Conservation (phyloP, 1,284 basidiomycete genomes). For the Thecaphora thlaspeos region DNA sequence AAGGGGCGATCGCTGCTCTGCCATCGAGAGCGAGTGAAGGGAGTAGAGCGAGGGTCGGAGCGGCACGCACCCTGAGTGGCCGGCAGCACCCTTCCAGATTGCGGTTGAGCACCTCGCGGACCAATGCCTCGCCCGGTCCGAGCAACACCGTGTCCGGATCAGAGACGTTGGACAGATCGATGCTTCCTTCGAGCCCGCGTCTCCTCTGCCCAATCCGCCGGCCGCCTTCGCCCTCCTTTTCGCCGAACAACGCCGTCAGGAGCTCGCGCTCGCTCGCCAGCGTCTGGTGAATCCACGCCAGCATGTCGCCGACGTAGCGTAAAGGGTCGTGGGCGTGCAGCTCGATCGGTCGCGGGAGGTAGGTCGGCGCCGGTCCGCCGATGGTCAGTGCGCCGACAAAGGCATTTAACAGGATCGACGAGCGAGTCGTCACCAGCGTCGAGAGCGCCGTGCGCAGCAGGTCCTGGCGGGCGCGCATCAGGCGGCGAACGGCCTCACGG, state of each 20-base stretch:
- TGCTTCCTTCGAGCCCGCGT: constrained; percentile 35
- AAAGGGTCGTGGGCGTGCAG: constrained; percentile 94
- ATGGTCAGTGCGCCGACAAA: constrained; percentile 86
- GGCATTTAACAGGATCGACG: constrained; percentile 72
- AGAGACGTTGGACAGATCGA: constrained; percentile 20
- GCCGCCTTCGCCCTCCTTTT: constrained; percentile 61
- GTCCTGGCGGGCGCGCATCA: constrained; percentile 68
- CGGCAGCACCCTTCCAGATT: constrained; percentile 80
- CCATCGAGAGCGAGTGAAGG: no score
- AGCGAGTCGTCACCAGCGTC: constrained; percentile 76
- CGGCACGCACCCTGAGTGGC: constrained; percentile 61
- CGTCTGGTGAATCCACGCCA: constrained; percentile 96
- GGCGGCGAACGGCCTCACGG: constrained; percentile 71
- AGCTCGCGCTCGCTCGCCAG: constrained; percentile 87
- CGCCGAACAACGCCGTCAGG: constrained; percentile 38
- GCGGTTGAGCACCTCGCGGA: constrained; percentile 77
- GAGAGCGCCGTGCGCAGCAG: constrained; percentile 63
- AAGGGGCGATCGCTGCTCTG: no score
- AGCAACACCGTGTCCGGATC: constrained; percentile 11
- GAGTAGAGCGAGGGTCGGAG: no score
- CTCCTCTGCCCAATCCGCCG: constrained; percentile 30
- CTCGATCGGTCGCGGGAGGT: constrained; percentile 88
- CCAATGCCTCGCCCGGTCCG: constrained; percentile 25
- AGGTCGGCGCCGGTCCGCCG: constrained; percentile 72
- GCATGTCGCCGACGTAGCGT: constrained; percentile 95